Conservation (phyloP, 169 alveolate species). For the Theileria annulata region DNA sequence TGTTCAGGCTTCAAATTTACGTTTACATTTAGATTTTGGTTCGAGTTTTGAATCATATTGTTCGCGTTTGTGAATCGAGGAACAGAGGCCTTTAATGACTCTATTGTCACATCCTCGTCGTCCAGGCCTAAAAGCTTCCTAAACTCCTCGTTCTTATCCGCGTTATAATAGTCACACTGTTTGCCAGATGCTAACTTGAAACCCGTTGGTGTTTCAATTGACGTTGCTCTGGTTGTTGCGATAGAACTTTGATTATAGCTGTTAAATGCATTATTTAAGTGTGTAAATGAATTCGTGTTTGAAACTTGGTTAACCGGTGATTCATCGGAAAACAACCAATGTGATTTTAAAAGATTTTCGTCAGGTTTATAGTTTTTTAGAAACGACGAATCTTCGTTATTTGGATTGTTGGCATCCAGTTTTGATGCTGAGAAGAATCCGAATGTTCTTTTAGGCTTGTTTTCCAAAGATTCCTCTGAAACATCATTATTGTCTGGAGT, state of each 20-base stretch:
- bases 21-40: conserved; percentile 1
- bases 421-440: conserved; percentile 6
- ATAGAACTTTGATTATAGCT: background rate
- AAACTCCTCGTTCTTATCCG: background rate
- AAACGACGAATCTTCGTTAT: background rate
- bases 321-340: conserved; percentile 63
- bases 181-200: conserved; percentile 21
- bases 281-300: background rate
- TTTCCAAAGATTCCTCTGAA: background rate
- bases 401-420: background rate
- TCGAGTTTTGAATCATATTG: background rate
- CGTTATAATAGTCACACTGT: conserved; percentile 3
- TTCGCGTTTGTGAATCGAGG: conserved; percentile 11
- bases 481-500: background rate
- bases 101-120: conserved; percentile 10
- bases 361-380: background rate
- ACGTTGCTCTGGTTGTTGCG: conserved; percentile 8
- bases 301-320: conserved; percentile 7
- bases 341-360: conserved; percentile 7
- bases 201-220: background rate
- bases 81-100: conserved; percentile 4
- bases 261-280: background rate
- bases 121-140: conserved; percentile 31
- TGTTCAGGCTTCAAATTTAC: background rate
- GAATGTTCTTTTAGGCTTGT: background rate